Percentiles rank a stretch among this genome's conserved stretches.
Conservation (phyloP, 768 basidiomycete genomes). For the Daedaleopsis sinensis region DNA sequence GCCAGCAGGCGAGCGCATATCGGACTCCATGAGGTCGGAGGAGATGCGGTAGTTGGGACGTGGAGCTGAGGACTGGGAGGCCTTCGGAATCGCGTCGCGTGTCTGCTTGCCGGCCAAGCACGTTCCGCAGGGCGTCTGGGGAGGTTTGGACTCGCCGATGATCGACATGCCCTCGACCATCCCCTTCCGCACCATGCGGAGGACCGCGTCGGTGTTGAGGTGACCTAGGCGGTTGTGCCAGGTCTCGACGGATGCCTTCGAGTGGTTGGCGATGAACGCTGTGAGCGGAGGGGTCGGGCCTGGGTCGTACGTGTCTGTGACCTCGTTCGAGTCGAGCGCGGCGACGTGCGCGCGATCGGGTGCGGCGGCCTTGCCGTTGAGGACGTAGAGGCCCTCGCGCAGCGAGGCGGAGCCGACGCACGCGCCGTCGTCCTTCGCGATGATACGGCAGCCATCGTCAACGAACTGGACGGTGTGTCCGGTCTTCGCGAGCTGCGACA, state of each 20-base stretch:
- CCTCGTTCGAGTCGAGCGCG: neutral
- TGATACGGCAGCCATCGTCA: constrained; percentile 5
- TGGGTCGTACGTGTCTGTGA: neutral
- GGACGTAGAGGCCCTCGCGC: constrained; percentile 18
- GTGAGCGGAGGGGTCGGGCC: neutral
- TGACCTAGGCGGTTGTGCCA: constrained; percentile 26
- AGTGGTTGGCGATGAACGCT: neutral
- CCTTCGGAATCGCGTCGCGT: constrained; percentile 12
- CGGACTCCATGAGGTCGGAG: constrained; percentile 7
- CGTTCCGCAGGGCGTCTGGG: constrained; percentile 13
- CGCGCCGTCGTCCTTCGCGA: neutral
- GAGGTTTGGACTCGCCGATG: neutral
- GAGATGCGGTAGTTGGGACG: constrained; percentile 1
- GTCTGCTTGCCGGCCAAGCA: constrained; percentile 32
- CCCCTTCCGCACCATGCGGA: constrained; percentile 16
- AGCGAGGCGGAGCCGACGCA: constrained; percentile 3
- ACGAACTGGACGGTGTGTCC: constrained; percentile 1
- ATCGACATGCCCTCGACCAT: constrained; percentile 26
- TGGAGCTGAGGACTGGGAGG: constrained; percentile 6
- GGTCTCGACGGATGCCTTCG: constrained; percentile 11
- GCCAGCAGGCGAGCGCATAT: neutral
- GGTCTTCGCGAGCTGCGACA: constrained; percentile 10
- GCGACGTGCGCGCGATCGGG: constrained; percentile 5
- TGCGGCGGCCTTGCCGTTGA: neutral
- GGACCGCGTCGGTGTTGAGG: constrained; percentile 11